Percentiles rank a stretch among this genome's conserved stretches.
These are phyloP conservation scores for Beauveria bassiana DNA, from an alignment of 2,329 filamentous ascomycete genomes.

Conservation along the genomic window DNA sequence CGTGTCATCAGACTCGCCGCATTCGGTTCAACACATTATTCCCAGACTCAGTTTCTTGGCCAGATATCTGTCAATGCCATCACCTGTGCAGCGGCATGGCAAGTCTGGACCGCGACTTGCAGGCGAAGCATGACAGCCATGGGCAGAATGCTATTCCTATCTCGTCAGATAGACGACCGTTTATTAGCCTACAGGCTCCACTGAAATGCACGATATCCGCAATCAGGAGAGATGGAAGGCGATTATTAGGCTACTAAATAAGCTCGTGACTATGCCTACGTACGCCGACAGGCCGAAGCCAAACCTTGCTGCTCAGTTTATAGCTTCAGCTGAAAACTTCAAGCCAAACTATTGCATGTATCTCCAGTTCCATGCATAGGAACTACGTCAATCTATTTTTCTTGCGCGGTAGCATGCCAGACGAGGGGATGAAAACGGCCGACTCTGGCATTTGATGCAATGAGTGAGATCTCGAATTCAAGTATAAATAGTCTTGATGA, in stretches of 20 bases:
- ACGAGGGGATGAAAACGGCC: neutral
- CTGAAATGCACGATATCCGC: neutral
- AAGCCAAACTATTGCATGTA: neutral
- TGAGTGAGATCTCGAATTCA: neutral
- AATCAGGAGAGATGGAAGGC: neutral
- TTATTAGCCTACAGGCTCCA: neutral
- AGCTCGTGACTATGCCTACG: slow-evolving; percentile 1
- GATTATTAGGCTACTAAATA: neutral
- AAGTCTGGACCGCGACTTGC: neutral
- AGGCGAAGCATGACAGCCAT: neutral
- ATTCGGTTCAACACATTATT: neutral
- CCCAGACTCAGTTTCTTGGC: too few relatives aligned
- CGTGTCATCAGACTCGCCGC: neutral
- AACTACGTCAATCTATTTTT: neutral
- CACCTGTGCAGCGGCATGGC: neutral
- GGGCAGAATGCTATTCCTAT: neutral
- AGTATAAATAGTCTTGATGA: slow-evolving; percentile 1
- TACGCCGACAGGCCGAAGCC: neutral
- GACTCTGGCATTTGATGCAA: neutral
- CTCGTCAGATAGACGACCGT: neutral
- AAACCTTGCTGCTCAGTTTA: neutral
- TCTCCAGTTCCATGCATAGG: neutral
- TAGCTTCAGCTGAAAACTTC: neutral
- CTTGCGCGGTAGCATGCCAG: neutral
- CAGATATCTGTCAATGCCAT: neutral